Evolutionary conservation across 108 stramenopile species (phyloP).

Genomic region (Phaeodactylum tricornutum): DNA sequence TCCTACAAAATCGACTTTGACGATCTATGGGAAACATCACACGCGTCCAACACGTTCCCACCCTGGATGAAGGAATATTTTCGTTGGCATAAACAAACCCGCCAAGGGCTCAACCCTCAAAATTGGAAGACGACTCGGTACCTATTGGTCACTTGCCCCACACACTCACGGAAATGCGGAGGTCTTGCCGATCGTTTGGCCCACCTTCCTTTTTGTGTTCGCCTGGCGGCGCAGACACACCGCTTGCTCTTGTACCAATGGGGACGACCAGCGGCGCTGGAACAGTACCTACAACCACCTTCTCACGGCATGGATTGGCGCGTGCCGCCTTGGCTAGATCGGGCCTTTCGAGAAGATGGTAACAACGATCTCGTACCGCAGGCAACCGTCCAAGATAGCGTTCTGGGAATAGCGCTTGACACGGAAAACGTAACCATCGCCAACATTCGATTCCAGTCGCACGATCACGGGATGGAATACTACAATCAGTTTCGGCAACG

Average conservation of each 20-base stretch:
- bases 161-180: constrained; percentile 23
- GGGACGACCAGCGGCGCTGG: constrained; percentile 23
- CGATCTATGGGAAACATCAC: constrained; percentile 15
- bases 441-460: constrained; percentile 3
- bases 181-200: constrained; percentile 43
- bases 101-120: background rate
- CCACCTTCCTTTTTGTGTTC: constrained; percentile 24
- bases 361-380: background rate
- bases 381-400: background rate
- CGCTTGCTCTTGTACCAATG: constrained; percentile 40
- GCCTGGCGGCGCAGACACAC: constrained; percentile 13
- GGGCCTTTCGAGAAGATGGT: background rate
- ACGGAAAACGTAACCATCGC: background rate
- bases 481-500: background rate
- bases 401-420: background rate
- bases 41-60: constrained; percentile 10
- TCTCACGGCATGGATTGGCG: constrained; percentile 21
- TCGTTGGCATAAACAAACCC: constrained; percentile 24
- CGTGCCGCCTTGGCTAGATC: constrained; percentile 7
- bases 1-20: background rate
- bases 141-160: constrained; percentile 20
- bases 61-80: constrained; percentile 33
- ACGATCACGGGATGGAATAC: constrained; percentile 7
- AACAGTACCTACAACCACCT: constrained; percentile 37
- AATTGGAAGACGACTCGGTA: constrained; percentile 10